A percentile compares a stretch with the other conserved stretches of the same genome.
Conservation (phyloP, 768 basidiomycete genomes). For the Leccinum imitatum region DNA sequence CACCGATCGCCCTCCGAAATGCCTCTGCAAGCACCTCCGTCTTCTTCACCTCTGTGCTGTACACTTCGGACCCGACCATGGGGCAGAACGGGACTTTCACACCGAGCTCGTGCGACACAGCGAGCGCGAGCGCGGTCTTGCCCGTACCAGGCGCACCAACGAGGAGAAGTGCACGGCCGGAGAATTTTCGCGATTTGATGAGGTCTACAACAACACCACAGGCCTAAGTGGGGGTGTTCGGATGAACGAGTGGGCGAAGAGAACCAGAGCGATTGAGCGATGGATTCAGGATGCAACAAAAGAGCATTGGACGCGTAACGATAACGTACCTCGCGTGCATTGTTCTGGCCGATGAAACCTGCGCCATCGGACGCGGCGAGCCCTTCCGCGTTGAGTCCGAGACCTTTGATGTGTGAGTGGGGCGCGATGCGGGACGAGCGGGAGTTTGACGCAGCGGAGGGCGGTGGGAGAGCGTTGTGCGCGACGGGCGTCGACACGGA, state of each 20-base stretch:
- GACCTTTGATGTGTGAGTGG: constrained; percentile 96
- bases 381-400: constrained; percentile 86
- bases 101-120: constrained; percentile 92
- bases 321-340: constrained; percentile 78
- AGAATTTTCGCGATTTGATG: constrained; percentile 89
- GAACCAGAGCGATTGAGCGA: neutral
- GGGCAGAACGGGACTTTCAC: constrained; percentile 96
- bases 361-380: constrained; percentile 67
- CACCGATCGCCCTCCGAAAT: constrained; percentile 94
- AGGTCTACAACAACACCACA: constrained; percentile 90
- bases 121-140: constrained; percentile 96
- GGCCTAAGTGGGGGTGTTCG: constrained; percentile 48
- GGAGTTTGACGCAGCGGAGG: constrained; percentile 56
- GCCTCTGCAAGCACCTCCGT: constrained; percentile 95
- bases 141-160: constrained; percentile 97
- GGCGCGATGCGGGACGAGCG: constrained; percentile 82
- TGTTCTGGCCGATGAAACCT: constrained; percentile 89
- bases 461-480: constrained; percentile 73
- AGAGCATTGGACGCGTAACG: neutral
- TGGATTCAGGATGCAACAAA: neutral
- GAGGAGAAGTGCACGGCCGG: constrained; percentile 86
- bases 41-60: constrained; percentile 97
- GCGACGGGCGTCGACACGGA: constrained; percentile 56
- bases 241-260: neutral
- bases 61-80: constrained; percentile 98